phyloP scores from a whole-genome alignment of 1,284 basidiomycete species.

The Ustilago xerochloae region DNA sequence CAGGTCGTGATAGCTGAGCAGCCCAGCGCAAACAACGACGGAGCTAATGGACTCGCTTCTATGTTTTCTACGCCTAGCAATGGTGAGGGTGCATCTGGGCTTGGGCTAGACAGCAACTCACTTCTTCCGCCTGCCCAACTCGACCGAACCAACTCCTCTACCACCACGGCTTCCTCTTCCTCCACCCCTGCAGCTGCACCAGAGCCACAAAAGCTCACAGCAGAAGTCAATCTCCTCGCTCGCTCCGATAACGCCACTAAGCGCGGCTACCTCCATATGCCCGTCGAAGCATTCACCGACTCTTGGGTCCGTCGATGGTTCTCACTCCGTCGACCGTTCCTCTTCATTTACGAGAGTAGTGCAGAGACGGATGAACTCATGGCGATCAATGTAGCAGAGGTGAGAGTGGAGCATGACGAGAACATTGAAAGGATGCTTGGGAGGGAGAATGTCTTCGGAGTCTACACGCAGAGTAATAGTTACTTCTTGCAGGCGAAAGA shows the following conservation, averaged over 20 bases:
- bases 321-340: conserved; percentile 84
- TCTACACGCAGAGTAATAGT: conserved; percentile 54
- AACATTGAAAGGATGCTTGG: conserved; percentile 86
- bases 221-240: conserved; percentile 44
- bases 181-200: not conserved
- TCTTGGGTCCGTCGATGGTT: conserved; percentile 87
- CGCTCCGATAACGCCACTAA: conserved; percentile 82
- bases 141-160: not conserved
- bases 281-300: conserved; percentile 82
- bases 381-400: conserved; percentile 83
- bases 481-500: conserved; percentile 54
- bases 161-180: not conserved
- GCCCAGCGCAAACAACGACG: conserved; percentile 5
- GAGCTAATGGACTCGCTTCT: not conserved
- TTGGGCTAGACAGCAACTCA: conserved; percentile 7
- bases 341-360: conserved; percentile 84
- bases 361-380: conserved; percentile 82
- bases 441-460: conserved; percentile 50
- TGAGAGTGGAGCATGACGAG: conserved; percentile 85
- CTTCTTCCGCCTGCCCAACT: not conserved
- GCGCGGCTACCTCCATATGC: conserved; percentile 81
- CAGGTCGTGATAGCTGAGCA: conserved; percentile 43
- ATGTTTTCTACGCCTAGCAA: conserved; percentile 5
- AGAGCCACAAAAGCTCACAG: conserved; percentile 39
- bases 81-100: not conserved